Evolutionary conservation across 2,329 filamentous ascomycete species (phyloP), one percentile per base, ranked within the genome.

Genomic region (Calonectria pteridis): DNA sequence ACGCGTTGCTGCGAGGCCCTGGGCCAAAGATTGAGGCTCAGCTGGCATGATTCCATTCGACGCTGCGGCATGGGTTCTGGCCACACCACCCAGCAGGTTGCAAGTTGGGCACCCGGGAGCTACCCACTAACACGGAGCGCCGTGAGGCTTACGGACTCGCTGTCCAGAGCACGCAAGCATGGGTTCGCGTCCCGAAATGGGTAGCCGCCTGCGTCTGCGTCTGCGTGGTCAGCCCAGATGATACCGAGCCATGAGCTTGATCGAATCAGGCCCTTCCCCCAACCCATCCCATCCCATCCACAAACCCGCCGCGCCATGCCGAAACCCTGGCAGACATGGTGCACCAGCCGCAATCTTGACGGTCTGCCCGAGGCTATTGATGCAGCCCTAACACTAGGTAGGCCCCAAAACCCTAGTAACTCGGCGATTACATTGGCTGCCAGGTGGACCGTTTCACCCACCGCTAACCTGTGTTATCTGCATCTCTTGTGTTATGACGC

Each of bases 361-460:
- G 55, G 55, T 2, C 55, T 28, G 55, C 9, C 55, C 55, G 55
- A 20, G 35, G 55, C 35, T 62, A 62, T 62, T 40, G 55, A 62
- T 28, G 33, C 33, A 62, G 35, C 55, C 55, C 55, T 62, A 62
- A 26, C n/a, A 26, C 35, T 13, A 28, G 14, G 33, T 7, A 40
- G 23, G 33, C 23, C 33, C 14, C 33, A n/a, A n/a, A 62, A 28
- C 35, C 55, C 55, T 40, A 35, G 33, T 14, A 18, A 16, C 23
- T 62, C 55, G 55, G 23, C 33, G 55, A 62, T 62, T 40, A 62
- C 33, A 40, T 62, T 62, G 55, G 55, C n/a, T 40, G 26, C n/a
- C 37, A 18, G 23, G 33, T 20, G 23, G 23, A 9, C 55, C 33
- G 16, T 23, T 62, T 28, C 33, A 62, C 33, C 33, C 33, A 59